phyloP scores from a whole-genome alignment of 768 basidiomycete species.

The Trametopsis cervina region DNA sequence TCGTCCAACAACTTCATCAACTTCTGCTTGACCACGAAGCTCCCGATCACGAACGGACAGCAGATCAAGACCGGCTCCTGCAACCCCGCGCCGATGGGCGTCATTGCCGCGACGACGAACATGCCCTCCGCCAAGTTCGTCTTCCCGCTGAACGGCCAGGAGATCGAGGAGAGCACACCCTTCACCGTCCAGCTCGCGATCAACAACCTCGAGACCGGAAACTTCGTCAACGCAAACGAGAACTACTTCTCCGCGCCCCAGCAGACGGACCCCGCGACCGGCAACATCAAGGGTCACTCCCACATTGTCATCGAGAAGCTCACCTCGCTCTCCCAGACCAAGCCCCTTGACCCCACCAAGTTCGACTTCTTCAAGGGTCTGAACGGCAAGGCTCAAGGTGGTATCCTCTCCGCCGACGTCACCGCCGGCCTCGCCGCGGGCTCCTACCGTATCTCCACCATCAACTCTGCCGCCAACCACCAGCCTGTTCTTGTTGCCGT shows the following conservation, averaged over 20 bases:
- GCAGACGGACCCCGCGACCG: conserved; percentile 37
- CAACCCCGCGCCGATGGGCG: conserved; percentile 44
- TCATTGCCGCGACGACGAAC: conserved; percentile 43
- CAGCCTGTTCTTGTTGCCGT: conserved; percentile 29
- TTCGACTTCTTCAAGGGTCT: conserved; percentile 58
- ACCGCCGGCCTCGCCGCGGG: conserved; percentile 49
- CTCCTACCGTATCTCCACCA: conserved; percentile 37
- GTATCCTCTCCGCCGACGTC: conserved; percentile 40
- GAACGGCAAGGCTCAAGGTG: conserved; percentile 37
- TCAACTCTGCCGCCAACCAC: conserved; percentile 38
- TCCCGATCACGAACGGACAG: conserved; percentile 55
- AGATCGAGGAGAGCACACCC: conserved; percentile 34
- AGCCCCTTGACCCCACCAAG: conserved; percentile 37
- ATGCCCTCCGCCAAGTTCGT: conserved; percentile 53
- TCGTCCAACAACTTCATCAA: conserved; percentile 75
- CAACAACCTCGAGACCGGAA: conserved; percentile 40
- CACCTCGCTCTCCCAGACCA: conserved; percentile 39
- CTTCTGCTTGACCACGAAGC: conserved; percentile 44
- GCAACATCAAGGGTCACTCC: conserved; percentile 52
- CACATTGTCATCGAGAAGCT: conserved; percentile 58
- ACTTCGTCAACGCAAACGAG: conserved; percentile 47
- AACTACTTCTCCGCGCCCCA: conserved; percentile 55
- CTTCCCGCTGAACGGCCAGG: conserved; percentile 39
- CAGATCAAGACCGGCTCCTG: conserved; percentile 46
- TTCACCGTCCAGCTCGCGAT: conserved; percentile 52